Base-by-base conservation (phyloP, 108 stramenopile genomes). In the Pseudonitzschia pungens region DNA sequence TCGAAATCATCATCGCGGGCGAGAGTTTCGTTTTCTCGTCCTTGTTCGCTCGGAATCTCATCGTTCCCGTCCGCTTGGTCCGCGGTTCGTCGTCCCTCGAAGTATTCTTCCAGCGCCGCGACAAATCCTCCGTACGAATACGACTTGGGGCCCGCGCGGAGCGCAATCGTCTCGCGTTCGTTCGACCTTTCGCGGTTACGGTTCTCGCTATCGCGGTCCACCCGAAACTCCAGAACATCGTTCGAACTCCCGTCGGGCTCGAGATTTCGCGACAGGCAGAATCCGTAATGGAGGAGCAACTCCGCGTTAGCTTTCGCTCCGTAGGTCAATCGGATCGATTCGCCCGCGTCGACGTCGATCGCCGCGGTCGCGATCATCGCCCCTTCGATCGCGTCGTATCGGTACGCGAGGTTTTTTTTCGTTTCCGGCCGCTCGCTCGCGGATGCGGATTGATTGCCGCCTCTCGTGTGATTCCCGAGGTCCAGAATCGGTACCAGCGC, bases 201-300 rank as follows among this genome's bases (percentile, higher is more conserved):
- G 40, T 62, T 40, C n/a, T 33, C 20, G 4, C 18, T n/a, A 15
- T 33, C 32, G 8, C 2, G 24, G 1, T 22, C 54, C 1, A 55
- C 24, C 20, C 12, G 18, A 31, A 91, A 81, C 70, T 90, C 88
- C 21, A 89, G 45, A 12, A 89, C 66, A 81, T 94, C 93, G 71
- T 94, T 94, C 55, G 87, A 90, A 9, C 89, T 90, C 36, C 93
- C 93, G 80, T 94, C 93, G 43, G 93, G 90, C 70, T 94, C 90
- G 0, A 84, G 26, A 70, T 94, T 94, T 62, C 87, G 69, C 2
- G 58, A 60, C 41, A 94, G 84, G 51, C 77, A 79, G 71, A 94
- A 94, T 24, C 92, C 93, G 74, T 94, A 94, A 43, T 91, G 75
- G 12, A 87, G 77, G 18, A 94, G 56, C 50, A 94, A 70, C 28